Percentiles rank a stretch among this genome's conserved stretches.
Evolutionary conservation across 352 stramenopile genomes (phyloP).

Genomic region (Globisporangium nunn): DNA sequence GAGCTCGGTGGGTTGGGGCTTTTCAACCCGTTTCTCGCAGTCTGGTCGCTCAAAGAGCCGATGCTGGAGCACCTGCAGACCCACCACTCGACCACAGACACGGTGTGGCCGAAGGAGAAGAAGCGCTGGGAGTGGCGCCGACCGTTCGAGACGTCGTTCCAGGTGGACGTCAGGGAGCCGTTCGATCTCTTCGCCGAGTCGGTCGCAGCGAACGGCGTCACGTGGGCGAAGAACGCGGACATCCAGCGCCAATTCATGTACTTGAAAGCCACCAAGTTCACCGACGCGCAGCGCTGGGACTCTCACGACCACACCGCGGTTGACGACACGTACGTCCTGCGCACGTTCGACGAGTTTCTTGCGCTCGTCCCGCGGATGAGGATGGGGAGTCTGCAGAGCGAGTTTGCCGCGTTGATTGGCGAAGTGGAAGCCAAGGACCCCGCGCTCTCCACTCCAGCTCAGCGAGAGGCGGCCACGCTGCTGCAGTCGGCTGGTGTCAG

Average conservation of each 20-base stretch:
- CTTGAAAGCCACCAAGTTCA: constrained; percentile 21
- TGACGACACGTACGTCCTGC: constrained; percentile 21
- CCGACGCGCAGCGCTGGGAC: constrained; percentile 17
- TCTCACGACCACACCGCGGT: constrained; percentile 10
- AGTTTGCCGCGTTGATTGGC: constrained; percentile 18
- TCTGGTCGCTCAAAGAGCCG: constrained; percentile 22
- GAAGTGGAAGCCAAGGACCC: constrained; percentile 13
- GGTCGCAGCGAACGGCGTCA: constrained; percentile 14
- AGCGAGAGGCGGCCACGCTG: constrained; percentile 6
- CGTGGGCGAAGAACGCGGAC: constrained; percentile 11
- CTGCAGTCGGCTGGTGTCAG: constrained; percentile 7
- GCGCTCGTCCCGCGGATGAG: constrained; percentile 10
- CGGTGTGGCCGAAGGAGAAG: constrained; percentile 25
- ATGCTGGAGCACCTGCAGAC: constrained; percentile 19
- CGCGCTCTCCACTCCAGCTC: neutral
- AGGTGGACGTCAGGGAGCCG: constrained; percentile 13
- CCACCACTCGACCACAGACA: constrained; percentile 16
- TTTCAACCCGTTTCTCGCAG: constrained; percentile 33
- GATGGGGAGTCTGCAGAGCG: constrained; percentile 2
- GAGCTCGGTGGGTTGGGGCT: constrained; percentile 32
- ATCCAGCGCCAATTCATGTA: constrained; percentile 14
- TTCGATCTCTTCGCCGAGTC: constrained; percentile 26
- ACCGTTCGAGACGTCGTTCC: constrained; percentile 24
- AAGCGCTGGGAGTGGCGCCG: constrained; percentile 29
- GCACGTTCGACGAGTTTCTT: constrained; percentile 24